Conservation (phyloP, 2,329 filamentous ascomycete species). For the Cryphonectria naterciae region DNA sequence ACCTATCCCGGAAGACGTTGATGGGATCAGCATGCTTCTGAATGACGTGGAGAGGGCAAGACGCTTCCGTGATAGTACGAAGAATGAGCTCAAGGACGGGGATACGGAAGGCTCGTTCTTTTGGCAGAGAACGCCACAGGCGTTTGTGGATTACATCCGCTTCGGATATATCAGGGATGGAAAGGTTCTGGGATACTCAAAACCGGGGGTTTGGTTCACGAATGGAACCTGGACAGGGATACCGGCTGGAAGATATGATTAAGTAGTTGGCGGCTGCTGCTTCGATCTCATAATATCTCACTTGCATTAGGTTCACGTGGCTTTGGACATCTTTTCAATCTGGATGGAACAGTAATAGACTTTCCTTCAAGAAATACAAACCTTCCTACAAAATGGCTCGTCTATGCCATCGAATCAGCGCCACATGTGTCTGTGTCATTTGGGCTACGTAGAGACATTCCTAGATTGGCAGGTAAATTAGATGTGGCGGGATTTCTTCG, state of each 20-base stretch:
- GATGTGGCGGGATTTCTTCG: background rate
- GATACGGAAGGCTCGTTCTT: conserved; percentile 20
- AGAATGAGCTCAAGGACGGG: conserved; percentile 14
- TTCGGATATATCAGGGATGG: conserved; percentile 30
- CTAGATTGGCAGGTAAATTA: background rate
- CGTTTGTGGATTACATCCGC: conserved; percentile 30
- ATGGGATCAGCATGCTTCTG: conserved; percentile 78
- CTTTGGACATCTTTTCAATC: too few species aligned
- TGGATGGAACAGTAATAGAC: too few species aligned
- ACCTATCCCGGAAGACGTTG: conserved; percentile 58
- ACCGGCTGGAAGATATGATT: background rate
- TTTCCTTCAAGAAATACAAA: background rate
- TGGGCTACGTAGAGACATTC: background rate
- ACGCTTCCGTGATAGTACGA: conserved; percentile 49
- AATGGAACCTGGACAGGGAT: conserved; percentile 29
- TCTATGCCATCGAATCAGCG: background rate
- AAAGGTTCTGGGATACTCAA: conserved; percentile 23
- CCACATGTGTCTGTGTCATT: background rate
- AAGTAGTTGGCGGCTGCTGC: background rate
- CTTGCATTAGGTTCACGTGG: background rate
- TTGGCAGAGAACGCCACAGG: conserved; percentile 30
- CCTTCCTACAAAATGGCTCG: background rate
- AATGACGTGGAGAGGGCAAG: conserved; percentile 84
- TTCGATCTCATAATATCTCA: background rate
- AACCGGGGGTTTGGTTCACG: conserved; percentile 28